Evolutionary conservation across 257 asterid species (phyloP), one percentile per base, ranked within the genome.

Genomic region (Sherardia arvensis): DNA sequence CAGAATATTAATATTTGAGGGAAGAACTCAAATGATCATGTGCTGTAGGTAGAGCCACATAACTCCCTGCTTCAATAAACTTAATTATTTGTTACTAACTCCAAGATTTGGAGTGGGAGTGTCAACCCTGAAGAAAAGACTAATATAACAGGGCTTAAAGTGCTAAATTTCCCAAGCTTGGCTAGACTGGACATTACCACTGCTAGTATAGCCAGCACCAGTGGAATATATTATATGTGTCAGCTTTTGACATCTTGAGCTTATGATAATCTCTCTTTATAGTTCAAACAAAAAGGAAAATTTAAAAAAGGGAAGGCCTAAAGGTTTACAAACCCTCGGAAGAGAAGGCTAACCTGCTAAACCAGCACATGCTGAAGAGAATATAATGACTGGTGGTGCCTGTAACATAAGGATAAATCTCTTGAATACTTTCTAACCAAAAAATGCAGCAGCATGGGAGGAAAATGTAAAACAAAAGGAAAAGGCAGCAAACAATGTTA

Each of bases 311-410:
- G 2, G 22, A 18, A 21, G 33, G 30, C 53, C 43, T 29, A 33
- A 65, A 32, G 49, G 30, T 26, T 53, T 30, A n/a, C 55, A 58
- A 64, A 32, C 59, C 65, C 73, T 20, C 29, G 43, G 26, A 47
- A 36, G 49, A 56, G 70, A 55, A 66, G 48, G 56, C 83, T 74
- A 53, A 91, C 96, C 98, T 69, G 88, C 85, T 76, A 91, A 55
- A 32, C 98, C 98, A 56, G 95, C 96, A 81, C 96, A 91, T 43
- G 82, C 96, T 66, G 94, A 86, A 66, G 98, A 91, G 75, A 88
- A 86, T 74, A 91, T 65, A 61, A 91, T 88, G 59, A 88, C 90
- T 8, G 94, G 95, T 45, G 98, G 98, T 17, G 85, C 91, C 96
- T 91, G 94, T 72, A 81, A 60, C 66, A 66, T 63, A 21, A 22